These are phyloP conservation scores for Zalaria sp. DNA, from an alignment of 2,329 filamentous ascomycete species.

Conservation along the genomic window DNA sequence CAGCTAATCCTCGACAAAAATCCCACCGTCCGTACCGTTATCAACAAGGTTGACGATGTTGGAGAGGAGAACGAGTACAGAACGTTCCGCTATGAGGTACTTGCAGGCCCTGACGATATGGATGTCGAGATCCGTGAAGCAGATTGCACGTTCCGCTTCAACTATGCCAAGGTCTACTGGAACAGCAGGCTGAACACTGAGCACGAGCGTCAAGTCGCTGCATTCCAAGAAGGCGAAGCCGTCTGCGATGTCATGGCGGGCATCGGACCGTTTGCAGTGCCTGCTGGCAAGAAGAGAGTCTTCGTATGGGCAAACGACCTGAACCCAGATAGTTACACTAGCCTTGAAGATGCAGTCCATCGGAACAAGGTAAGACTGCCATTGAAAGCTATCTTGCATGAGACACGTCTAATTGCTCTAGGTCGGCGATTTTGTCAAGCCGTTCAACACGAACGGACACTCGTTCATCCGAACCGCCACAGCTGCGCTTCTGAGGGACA, in stretches of 20 bases:
- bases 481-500: slow-evolving; percentile 37
- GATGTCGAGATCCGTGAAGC: slow-evolving; percentile 73
- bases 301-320: slow-evolving; percentile 97
- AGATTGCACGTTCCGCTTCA: slow-evolving; percentile 76
- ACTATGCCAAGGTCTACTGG: slow-evolving; percentile 97
- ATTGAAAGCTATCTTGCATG: slow-evolving; percentile 6
- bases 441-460: slow-evolving; percentile 72
- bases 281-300: slow-evolving; percentile 75
- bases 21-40: slow-evolving; percentile 65
- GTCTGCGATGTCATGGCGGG: slow-evolving; percentile 97
- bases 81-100: slow-evolving; percentile 84
- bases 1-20: slow-evolving; percentile 87
- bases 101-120: slow-evolving; percentile 68
- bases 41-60: slow-evolving; percentile 89
- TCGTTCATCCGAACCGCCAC: slow-evolving; percentile 64
- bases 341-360: slow-evolving; percentile 53
- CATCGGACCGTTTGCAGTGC: slow-evolving; percentile 87
- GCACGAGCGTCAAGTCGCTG: slow-evolving; percentile 62
- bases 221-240: slow-evolving; percentile 73
- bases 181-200: slow-evolving; percentile 85
- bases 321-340: slow-evolving; percentile 74
- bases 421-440: slow-evolving; percentile 53
- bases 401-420: slow-evolving; percentile 18
- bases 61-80: slow-evolving; percentile 75
- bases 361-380: slow-evolving; percentile 59